Evolutionary conservation across 192 early-diverging fungal genomes (phyloP).

Genomic region (Rhizophagus clarus): DNA sequence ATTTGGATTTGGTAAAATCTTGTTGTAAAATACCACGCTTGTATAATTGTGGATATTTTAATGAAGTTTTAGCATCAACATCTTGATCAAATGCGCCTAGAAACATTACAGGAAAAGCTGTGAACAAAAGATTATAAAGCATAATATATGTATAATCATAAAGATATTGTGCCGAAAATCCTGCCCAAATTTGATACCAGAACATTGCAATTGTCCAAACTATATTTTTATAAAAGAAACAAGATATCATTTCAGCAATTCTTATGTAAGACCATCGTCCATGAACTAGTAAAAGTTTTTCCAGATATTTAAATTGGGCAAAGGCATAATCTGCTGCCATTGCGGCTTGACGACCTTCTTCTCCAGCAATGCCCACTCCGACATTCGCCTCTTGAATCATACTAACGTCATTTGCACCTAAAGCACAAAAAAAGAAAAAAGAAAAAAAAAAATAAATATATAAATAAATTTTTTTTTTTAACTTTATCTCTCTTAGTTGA

Average conservation of each 20-base stretch:
- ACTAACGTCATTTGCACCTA: conserved; percentile 91
- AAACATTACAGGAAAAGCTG: conserved; percentile 78
- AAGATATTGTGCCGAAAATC: conserved; percentile 76
- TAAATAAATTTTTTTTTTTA: too few relatives aligned
- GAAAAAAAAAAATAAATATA: not conserved
- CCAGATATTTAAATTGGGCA: conserved; percentile 85
- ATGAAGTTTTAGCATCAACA: conserved; percentile 62
- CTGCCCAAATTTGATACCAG: conserved; percentile 89
- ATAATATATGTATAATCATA: conserved; percentile 89
- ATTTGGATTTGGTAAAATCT: conserved; percentile 72
- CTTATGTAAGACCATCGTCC: conserved; percentile 92
- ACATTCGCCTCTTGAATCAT: conserved; percentile 99
- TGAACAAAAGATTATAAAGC: conserved; percentile 88
- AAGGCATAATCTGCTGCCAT: conserved; percentile 94
- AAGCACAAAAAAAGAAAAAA: not conserved
- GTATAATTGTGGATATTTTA: conserved; percentile 80
- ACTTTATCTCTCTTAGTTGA: not conserved
- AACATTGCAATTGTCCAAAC: conserved; percentile 87
- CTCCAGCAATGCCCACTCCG: conserved; percentile 91
- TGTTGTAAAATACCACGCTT: conserved; percentile 69
- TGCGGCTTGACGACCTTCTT: conserved; percentile 93
- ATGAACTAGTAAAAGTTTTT: conserved; percentile 85
- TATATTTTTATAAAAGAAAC: conserved; percentile 96
- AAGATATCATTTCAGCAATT: conserved; percentile 83
- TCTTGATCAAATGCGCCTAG: conserved; percentile 86